phyloP scores from a whole-genome alignment of 2,329 filamentous ascomycete genomes.

The Alternaria ethzedia region DNA sequence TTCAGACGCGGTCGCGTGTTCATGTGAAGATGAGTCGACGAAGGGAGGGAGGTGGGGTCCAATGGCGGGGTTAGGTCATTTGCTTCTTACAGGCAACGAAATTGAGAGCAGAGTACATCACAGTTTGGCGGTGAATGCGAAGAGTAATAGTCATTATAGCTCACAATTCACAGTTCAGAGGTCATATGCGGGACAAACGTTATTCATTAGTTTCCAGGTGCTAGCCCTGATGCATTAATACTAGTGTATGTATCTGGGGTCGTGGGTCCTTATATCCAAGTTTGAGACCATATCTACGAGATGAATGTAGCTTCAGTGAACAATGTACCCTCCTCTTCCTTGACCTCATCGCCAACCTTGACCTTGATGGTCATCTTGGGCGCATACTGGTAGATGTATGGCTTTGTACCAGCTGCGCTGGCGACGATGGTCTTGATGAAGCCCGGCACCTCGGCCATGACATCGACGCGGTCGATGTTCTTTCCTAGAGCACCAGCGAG shows the following conservation, averaged over 20 bases:
- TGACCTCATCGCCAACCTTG: conserved; percentile 81
- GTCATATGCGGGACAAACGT: conserved; percentile 2
- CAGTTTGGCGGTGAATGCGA: neutral
- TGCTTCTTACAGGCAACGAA: neutral
- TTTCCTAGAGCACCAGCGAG: conserved; percentile 73
- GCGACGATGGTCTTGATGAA: conserved; percentile 96
- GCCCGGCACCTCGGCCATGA: conserved; percentile 94
- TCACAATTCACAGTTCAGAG: neutral
- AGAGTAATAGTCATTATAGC: neutral
- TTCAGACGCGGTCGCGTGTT: conserved; percentile 19
- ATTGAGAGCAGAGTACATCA: neutral
- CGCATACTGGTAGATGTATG: conserved; percentile 95
- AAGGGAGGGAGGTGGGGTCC: conserved; percentile 9
- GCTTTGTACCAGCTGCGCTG: conserved; percentile 86
- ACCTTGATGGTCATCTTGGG: conserved; percentile 79
- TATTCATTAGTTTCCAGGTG: conserved; percentile 44
- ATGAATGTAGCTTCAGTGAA: conserved; percentile 98
- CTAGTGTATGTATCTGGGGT: conserved; percentile 37
- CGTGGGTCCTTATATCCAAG: conserved; percentile 24
- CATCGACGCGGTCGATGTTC: conserved; percentile 82
- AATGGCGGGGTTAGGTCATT: neutral
- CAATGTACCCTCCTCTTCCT: conserved; percentile 76
- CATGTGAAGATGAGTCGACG: conserved; percentile 14
- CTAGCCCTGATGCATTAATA: conserved; percentile 45
- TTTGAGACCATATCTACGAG: conserved; percentile 57